Evolutionary conservation across 257 asterid species (phyloP).

Genomic region (Echium plantagineum): DNA sequence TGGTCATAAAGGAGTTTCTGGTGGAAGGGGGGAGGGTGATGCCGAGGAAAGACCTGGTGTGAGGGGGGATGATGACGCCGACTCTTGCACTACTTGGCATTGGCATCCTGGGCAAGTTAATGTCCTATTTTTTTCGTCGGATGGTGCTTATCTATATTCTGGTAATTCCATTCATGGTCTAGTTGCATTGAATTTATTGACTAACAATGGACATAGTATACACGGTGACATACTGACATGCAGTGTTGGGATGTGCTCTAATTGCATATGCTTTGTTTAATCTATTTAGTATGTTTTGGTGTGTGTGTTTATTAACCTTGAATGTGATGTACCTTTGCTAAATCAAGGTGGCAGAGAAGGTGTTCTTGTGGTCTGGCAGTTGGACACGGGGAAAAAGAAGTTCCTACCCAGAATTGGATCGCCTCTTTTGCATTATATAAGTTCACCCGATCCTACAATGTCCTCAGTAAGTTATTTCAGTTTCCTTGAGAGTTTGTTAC

Average conservation of each 20-base stretch:
- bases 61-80: conserved; percentile 62
- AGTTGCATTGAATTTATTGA: not conserved
- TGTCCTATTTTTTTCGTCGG: conserved; percentile 77
- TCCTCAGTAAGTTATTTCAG: conserved; percentile 48
- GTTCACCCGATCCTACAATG: conserved; percentile 76
- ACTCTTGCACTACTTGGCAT: conserved; percentile 89
- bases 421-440: conserved; percentile 52
- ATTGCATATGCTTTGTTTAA: not conserved
- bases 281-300: not conserved
- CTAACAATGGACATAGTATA: not conserved
- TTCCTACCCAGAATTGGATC: conserved; percentile 88
- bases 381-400: conserved; percentile 82
- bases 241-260: not conserved
- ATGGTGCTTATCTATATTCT: conserved; percentile 90
- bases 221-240: not conserved
- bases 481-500: conserved; percentile 7
- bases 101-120: conserved; percentile 92
- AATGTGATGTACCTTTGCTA: conserved; percentile 5
- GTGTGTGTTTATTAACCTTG: not conserved
- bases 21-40: not conserved
- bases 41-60: not conserved
- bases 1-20: conserved; percentile 36
- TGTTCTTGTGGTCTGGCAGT: conserved; percentile 93
- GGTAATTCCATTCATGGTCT: conserved; percentile 30
- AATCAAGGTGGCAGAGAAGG: conserved; percentile 89